Evolutionary conservation across 306 rosid species (phyloP), one percentile per base, ranked within the genome.

Genomic region (Castanea mollissima): DNA sequence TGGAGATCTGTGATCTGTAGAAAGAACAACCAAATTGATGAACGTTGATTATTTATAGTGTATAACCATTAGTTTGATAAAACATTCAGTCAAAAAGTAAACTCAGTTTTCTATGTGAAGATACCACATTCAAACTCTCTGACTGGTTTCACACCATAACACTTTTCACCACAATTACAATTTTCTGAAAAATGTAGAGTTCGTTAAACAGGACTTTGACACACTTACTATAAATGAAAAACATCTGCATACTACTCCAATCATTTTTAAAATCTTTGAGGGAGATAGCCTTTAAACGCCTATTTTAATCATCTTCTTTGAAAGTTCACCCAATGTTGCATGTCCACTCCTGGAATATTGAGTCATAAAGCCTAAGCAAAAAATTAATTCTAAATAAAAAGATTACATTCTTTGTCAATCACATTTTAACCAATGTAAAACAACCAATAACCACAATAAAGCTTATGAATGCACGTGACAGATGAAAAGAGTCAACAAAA

Each of bases 1-100:
- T 34, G 99, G 99, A 84, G 94, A 89, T 94, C 97, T 41, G 99
- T 92, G 78, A 94, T 88, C 99, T 94, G 91, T 81, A 88, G 77
- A 86, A 74, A 52, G 74, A 75, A 68, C 82, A 80, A 49, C 41
- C 3, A 77, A 32, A 83, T 82, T 73, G 58, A 52, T 71, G 32
- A 83, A 71, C 71, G 67, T 75, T 56, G 32, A 69, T 27, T 44
- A 73, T 60, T 38, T 63, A 75, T 54, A 35, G 18, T 52, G 78
- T 25, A 72, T n/a, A 69, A 56, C 44, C n/a, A 19, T 35, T 67
- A 32, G 9, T 67, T 67, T 19, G 8, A 67, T n/a, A 67, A 67
- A 67, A 15, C 20, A 64, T 25, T 27, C 15, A 29, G 38, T 14
- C 41, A 27, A 27, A 63, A 63, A 29, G 35, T 15, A n/a, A 27